Conservation (phyloP, 1,139 yeast species). For the Scheffersomyces parashehatae region DNA sequence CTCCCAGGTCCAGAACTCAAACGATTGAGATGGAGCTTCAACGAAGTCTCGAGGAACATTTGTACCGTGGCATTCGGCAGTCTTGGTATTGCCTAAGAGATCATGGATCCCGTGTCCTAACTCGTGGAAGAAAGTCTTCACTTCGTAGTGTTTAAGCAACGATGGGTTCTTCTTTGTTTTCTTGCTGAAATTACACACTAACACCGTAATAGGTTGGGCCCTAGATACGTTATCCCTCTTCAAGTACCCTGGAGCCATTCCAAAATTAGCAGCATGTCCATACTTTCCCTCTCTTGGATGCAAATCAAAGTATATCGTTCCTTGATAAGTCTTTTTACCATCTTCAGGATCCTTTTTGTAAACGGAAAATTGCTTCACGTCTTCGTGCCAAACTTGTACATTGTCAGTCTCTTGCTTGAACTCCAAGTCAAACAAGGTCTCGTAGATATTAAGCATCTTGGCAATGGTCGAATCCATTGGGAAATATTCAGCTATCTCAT, state of each 20-base stretch:
- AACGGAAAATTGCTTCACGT: conserved; percentile 73
- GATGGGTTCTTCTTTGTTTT: conserved; percentile 74
- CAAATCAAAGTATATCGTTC: conserved; percentile 77
- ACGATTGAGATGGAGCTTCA: conserved; percentile 87
- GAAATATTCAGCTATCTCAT: conserved; percentile 73
- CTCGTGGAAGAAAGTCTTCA: conserved; percentile 85
- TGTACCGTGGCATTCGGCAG: conserved; percentile 73
- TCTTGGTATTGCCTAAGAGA: conserved; percentile 63
- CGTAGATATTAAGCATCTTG: conserved; percentile 71
- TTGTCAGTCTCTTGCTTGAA: conserved; percentile 52
- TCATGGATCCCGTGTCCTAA: conserved; percentile 89
- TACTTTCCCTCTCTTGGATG: conserved; percentile 87
- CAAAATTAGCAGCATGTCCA: conserved; percentile 85
- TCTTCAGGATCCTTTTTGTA: conserved; percentile 56
- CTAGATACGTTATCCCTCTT: conserved; percentile 50
- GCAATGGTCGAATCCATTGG: conserved; percentile 68
- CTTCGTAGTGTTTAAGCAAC: conserved; percentile 73
- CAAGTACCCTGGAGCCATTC: conserved; percentile 61
- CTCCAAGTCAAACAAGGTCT: conserved; percentile 64
- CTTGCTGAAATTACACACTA: conserved; percentile 84
- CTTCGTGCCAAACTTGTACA: conserved; percentile 64
- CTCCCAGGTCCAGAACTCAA: conserved; percentile 89
- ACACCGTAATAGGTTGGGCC: conserved; percentile 67
- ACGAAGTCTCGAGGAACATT: conserved; percentile 82
- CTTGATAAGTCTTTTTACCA: conserved; percentile 56